These are phyloP conservation scores for Neurospora sp. DNA, from an alignment of 495 filamentous ascomycete species.

Conservation along the genomic window DNA sequence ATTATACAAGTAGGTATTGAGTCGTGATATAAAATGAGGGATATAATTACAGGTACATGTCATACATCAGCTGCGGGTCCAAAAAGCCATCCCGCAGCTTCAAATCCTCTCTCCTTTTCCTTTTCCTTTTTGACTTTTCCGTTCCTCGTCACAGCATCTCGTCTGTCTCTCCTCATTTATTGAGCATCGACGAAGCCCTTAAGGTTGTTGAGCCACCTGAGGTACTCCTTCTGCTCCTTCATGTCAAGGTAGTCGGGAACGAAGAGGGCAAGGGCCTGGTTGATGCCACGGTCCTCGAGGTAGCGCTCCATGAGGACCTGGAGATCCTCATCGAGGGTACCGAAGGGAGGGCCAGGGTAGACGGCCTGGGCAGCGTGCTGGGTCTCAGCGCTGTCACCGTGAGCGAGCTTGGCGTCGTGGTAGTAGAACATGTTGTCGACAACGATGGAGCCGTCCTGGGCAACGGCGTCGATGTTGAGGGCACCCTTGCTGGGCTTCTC, in stretches of 20 bases:
- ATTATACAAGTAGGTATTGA: neutral
- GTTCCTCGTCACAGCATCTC: neutral
- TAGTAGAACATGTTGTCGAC: slow-evolving; percentile 91
- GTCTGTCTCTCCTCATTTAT: slow-evolving; percentile 2
- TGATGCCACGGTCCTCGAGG: slow-evolving; percentile 88
- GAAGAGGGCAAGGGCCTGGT: slow-evolving; percentile 77
- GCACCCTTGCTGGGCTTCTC: slow-evolving; percentile 75
- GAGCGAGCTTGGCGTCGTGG: slow-evolving; percentile 59
- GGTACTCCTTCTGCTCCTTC: slow-evolving; percentile 99
- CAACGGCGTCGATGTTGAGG: slow-evolving; percentile 75
- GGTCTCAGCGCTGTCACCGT: slow-evolving; percentile 35
- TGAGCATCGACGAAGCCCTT: slow-evolving; percentile 68
- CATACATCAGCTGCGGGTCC: neutral
- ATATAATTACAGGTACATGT: neutral
- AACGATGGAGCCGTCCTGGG: slow-evolving; percentile 76
- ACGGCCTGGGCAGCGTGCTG: slow-evolving; percentile 51
- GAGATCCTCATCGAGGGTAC: slow-evolving; percentile 90
- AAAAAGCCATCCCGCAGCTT: neutral
- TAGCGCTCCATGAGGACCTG: slow-evolving; percentile 87
- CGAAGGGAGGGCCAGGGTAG: slow-evolving; percentile 88
- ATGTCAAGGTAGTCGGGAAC: slow-evolving; percentile 93
- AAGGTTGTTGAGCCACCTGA: slow-evolving; percentile 78
- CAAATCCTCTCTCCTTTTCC: neutral
- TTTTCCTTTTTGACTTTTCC: neutral
- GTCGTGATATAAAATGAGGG: neutral